Evolutionary conservation across 345 rosid species (phyloP).

Genomic region (Angophora floribunda): DNA sequence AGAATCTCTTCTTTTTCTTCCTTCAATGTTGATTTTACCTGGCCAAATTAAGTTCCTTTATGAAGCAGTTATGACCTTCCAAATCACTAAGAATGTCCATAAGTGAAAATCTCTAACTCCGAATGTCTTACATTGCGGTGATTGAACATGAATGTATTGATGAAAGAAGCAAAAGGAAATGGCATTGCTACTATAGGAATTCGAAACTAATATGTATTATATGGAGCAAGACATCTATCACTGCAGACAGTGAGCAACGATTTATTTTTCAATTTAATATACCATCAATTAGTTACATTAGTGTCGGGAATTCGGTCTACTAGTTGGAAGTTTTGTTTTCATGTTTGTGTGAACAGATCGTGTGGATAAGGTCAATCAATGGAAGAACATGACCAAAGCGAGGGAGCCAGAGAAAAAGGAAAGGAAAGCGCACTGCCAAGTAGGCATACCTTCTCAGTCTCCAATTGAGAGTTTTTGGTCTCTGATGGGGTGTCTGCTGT

Average conservation of each 20-base stretch:
- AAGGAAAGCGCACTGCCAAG: neutral
- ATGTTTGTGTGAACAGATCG: neutral
- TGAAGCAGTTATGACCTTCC: neutral
- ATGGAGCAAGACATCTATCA: neutral
- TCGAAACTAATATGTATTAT: neutral
- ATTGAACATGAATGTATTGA: neutral
- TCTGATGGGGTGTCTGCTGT: neutral
- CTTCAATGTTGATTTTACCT: neutral
- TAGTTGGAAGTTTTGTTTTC: neutral
- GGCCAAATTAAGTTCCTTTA: neutral
- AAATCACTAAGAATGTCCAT: neutral
- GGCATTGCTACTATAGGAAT: neutral
- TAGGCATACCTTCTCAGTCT: neutral
- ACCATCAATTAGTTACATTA: neutral
- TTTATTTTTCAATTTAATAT: neutral
- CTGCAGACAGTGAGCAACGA: neutral
- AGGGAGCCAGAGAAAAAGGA: neutral
- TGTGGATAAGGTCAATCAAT: neutral
- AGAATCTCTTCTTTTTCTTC: neutral
- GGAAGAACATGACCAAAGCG: neutral
- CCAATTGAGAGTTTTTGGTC: neutral
- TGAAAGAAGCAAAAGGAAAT: neutral
- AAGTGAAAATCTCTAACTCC: neutral
- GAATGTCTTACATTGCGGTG: neutral
- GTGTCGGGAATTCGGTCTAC: neutral